These are phyloP conservation scores for Chalciporus pseudorubinellus DNA, from an alignment of 768 basidiomycete species.

Conservation along the genomic window DNA sequence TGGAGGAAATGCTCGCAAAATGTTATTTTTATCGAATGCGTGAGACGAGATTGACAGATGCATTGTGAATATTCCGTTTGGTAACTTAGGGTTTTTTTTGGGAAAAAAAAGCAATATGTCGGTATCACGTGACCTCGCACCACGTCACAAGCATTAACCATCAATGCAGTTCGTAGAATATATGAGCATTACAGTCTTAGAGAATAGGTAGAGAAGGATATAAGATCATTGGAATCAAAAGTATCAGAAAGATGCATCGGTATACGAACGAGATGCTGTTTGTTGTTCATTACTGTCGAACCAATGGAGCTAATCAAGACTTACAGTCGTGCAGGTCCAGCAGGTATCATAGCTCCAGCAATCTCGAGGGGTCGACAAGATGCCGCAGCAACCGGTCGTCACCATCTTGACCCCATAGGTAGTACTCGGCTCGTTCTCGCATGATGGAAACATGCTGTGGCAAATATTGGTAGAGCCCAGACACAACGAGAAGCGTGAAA, in stretches of 20 bases:
- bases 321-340: conserved; percentile 5
- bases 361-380: conserved; percentile 26
- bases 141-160: background rate
- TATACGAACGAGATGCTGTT: conserved; percentile 6
- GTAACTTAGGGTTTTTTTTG: too few relatives aligned
- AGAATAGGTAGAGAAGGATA: conserved; percentile 12
- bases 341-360: conserved; percentile 28
- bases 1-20: background rate
- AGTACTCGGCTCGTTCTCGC: conserved; percentile 56
- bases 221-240: conserved; percentile 5
- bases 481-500: conserved; percentile 44
- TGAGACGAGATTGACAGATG: background rate
- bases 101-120: too few relatives aligned
- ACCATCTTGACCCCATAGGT: conserved; percentile 56
- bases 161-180: conserved; percentile 1
- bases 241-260: background rate
- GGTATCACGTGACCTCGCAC: conserved; percentile 9
- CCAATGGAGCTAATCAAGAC: conserved; percentile 3
- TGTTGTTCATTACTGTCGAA: conserved; percentile 5
- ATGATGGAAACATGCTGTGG: conserved; percentile 59
- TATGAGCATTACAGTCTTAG: conserved; percentile 17
- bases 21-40: background rate
- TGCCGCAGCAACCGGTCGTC: conserved; percentile 33
- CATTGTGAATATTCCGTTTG: background rate
- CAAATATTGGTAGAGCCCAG: conserved; percentile 55